Conservation (phyloP, 305 asterid genomes). For the Rubia balearica region DNA sequence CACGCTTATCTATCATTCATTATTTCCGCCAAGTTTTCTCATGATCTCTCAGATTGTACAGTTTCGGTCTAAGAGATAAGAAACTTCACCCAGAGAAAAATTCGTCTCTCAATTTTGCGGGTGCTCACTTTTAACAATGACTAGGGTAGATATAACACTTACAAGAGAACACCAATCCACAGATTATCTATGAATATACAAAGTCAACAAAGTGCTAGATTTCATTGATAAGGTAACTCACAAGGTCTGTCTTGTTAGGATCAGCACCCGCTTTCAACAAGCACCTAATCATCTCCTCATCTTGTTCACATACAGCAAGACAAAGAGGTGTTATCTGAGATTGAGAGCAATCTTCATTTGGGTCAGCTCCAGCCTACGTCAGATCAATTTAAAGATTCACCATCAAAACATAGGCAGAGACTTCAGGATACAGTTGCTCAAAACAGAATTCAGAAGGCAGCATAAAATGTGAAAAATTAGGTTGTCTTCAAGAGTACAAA, state of each 20-base stretch:
- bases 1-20: background rate
- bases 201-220: background rate
- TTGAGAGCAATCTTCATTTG: background rate
- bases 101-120: background rate
- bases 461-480: background rate
- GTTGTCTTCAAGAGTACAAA: background rate
- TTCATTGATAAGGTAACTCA: background rate
- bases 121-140: background rate
- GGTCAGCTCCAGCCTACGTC: slow-evolving; percentile 20
- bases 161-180: background rate
- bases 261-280: slow-evolving; percentile 20
- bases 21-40: background rate
- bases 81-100: background rate
- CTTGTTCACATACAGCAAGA: slow-evolving; percentile 1
- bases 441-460: background rate
- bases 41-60: background rate
- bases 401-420: background rate
- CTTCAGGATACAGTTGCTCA: background rate
- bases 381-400: background rate
- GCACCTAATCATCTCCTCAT: slow-evolving; percentile 1
- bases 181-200: background rate
- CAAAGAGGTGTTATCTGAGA: slow-evolving; percentile 10
- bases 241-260: slow-evolving; percentile 15
- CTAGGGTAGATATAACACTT: background rate
- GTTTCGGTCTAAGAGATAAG: background rate